Percentiles rank a stretch among this genome's conserved stretches.
Evolutionary conservation across 768 basidiomycete genomes (phyloP).

Genomic region (Lactifluus volemus): DNA sequence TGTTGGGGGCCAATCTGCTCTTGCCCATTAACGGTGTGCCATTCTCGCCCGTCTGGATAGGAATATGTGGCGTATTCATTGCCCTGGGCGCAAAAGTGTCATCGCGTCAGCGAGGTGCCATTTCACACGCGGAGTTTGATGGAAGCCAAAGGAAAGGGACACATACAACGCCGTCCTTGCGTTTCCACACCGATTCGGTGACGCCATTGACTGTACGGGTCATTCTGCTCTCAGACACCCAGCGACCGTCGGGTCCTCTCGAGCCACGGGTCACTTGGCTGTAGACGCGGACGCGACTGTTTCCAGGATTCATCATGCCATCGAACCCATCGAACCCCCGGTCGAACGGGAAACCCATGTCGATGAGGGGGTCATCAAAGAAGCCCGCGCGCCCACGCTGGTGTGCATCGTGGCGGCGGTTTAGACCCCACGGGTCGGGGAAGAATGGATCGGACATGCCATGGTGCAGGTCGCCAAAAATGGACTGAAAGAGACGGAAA

Average conservation of each 20-base stretch:
- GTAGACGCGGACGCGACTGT: conserved; percentile 18
- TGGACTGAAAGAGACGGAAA: conserved; percentile 61
- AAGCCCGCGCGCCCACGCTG: neutral
- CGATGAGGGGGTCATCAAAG: conserved; percentile 11
- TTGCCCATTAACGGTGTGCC: conserved; percentile 61
- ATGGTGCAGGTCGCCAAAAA: conserved; percentile 40
- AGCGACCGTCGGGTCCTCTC: conserved; percentile 32
- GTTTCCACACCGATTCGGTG: conserved; percentile 48
- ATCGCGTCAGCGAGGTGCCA: conserved; percentile 7
- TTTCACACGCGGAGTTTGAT: neutral
- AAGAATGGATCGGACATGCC: conserved; percentile 30
- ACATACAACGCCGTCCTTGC: conserved; percentile 51
- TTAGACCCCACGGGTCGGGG: conserved; percentile 15
- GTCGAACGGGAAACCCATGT: conserved; percentile 6
- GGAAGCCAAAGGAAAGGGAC: neutral
- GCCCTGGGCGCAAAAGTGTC: conserved; percentile 37
- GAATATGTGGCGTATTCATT: conserved; percentile 64
- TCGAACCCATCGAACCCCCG: conserved; percentile 9
- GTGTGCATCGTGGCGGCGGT: neutral
- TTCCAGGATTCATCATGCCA: conserved; percentile 3
- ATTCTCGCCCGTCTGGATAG: conserved; percentile 57
- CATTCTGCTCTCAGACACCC: conserved; percentile 45
- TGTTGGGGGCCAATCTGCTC: conserved; percentile 26
- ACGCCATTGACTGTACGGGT: conserved; percentile 58
- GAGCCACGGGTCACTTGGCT: conserved; percentile 24